Evolutionary conservation across 2,329 filamentous ascomycete genomes (phyloP), one percentile per base, ranked within the genome.

Genomic region (Cercospora sesami): DNA sequence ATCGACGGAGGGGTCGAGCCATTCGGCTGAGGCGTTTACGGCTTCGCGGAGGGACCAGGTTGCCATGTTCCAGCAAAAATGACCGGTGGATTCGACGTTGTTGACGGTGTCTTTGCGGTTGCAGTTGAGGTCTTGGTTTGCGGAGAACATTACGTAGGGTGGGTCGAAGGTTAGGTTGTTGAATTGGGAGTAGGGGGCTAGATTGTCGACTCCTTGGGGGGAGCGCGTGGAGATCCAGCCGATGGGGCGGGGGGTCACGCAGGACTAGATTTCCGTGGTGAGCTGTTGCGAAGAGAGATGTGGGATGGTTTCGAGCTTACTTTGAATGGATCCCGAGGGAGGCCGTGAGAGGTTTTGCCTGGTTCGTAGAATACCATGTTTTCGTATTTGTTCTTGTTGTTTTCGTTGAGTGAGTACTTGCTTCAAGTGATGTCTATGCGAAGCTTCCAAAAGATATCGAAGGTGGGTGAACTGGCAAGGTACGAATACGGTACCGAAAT

Each of bases 131-230:
- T 83, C 86, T 74, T 88, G 85, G 77, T 89, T 89, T 2, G 84
- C 82, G 36, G 80, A 81, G 81, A 89, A 89, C 83, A 89, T 86
- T 30, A 89, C 83, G 73, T 87, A 87, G 0, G 87, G 87, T 0
- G 86, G 87, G 74, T 88, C 86, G 77, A 87, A 89, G 33, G 85
- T 87, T 0, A 89, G 81, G 71, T 89, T 89, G 76, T 85, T 87
- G 81, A 89, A 89, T 77, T 89, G 87, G 0, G 80, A 84, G 78
- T 86, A 89, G 9, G 87, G 87, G 0, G 86, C 87, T 2, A 89
- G 82, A 71, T 89, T 89, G 74, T 85, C 80, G 60, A 78, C 74
- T 67, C 83, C 83, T 6, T 75, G 71, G 16, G 77, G 74, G n/a
- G 82, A 84, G 67, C 83, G 80, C 0, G 86, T 87, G 23, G 83